Conservation (phyloP, 176 grass and related monocot species). For the Musa troglodytarum region DNA sequence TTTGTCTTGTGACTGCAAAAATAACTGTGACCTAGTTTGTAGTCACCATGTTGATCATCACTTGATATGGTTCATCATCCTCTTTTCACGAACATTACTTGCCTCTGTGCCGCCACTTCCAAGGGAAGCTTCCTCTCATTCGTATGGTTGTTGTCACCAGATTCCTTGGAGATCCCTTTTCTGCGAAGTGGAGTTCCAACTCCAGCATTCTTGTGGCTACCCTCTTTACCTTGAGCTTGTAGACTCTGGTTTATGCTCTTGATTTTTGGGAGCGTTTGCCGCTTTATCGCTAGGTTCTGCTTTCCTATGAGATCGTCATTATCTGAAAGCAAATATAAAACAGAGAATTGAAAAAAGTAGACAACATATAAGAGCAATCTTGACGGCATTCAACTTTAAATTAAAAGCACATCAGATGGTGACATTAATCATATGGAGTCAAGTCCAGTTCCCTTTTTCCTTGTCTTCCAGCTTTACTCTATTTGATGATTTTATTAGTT, state of each 20-base stretch:
- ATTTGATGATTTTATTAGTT: too few species aligned
- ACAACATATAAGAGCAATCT: too few species aligned
- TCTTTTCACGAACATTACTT: neutral
- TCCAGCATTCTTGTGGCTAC: neutral
- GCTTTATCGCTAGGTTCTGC: conserved; percentile 25
- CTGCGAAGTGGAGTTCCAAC: neutral
- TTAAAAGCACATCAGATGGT: too few species aligned
- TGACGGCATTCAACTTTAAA: too few species aligned
- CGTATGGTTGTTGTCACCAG: neutral
- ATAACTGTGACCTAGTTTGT: too few species aligned
- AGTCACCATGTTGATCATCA: too few species aligned
- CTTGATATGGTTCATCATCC: neutral
- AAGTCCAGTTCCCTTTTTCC: too few species aligned
- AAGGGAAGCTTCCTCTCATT: neutral
- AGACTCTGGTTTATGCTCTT: conserved; percentile 9
- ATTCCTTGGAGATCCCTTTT: neutral
- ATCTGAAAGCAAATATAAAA: conserved; percentile 19
- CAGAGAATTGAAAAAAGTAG: neutral
- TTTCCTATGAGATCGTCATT: conserved; percentile 43
- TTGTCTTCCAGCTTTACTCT: too few species aligned
- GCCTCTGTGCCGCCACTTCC: neutral
- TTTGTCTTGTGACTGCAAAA: too few species aligned
- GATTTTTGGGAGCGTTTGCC: conserved; percentile 8
- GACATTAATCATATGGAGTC: too few species aligned
- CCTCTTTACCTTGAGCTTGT: neutral